Evolutionary conservation across 1,139 yeast species (phyloP).

Genomic region (Candida tunisiensis): DNA sequence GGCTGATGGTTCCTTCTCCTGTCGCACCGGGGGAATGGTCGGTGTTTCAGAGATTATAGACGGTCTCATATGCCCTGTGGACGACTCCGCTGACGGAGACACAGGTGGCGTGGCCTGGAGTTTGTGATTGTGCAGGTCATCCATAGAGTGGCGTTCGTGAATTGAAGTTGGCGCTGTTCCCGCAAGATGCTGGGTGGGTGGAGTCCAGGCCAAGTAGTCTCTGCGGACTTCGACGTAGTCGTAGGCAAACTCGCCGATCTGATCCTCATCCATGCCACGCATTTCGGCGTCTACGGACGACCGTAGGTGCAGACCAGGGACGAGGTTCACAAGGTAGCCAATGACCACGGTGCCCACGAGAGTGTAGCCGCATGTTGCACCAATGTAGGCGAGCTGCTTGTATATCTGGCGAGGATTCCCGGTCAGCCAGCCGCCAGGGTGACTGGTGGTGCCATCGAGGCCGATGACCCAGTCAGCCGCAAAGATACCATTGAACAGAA

Average conservation of each 20-base stretch:
- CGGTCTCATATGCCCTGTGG: too few relatives aligned
- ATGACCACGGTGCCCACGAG: slow-evolving; percentile 62
- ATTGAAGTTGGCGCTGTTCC: slow-evolving; percentile 2
- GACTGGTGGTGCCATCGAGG: slow-evolving; percentile 61
- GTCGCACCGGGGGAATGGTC: too few relatives aligned
- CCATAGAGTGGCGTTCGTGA: neutral
- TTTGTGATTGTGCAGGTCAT: neutral
- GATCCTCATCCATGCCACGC: slow-evolving; percentile 88
- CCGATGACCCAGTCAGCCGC: slow-evolving; percentile 83
- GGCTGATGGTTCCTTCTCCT: too few relatives aligned
- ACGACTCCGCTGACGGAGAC: too few relatives aligned
- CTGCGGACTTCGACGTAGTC: slow-evolving; percentile 95
- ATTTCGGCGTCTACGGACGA: slow-evolving; percentile 77
- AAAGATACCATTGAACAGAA: slow-evolving; percentile 73
- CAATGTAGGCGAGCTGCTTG: slow-evolving; percentile 70
- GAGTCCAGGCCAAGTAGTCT: slow-evolving; percentile 62
- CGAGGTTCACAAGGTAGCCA: slow-evolving; percentile 54
- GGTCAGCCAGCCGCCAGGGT: slow-evolving; percentile 82
- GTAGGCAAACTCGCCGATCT: slow-evolving; percentile 95
- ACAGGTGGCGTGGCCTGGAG: too few relatives aligned
- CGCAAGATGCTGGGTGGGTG: slow-evolving; percentile 10
- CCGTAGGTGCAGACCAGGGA: slow-evolving; percentile 73
- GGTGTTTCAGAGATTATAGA: too few relatives aligned
- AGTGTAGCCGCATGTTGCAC: slow-evolving; percentile 63
- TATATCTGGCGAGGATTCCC: slow-evolving; percentile 87